Base-by-base conservation (phyloP, 1,284 basidiomycete genomes). In the Polyporus tsugae region DNA sequence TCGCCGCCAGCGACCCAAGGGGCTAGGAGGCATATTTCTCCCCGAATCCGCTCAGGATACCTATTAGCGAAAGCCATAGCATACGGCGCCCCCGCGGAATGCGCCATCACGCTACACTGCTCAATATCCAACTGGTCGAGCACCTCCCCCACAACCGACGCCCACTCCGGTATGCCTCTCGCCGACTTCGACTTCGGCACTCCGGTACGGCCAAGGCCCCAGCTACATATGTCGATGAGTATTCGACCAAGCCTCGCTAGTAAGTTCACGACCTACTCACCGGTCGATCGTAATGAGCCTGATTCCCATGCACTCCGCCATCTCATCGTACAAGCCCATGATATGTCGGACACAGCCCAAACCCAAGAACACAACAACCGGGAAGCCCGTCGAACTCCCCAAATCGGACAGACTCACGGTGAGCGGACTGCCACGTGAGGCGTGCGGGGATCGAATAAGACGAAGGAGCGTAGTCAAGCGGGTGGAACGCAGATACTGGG, bases 1-100 rank as follows among this genome's bases (percentile, higher is more conserved):
- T 97, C 96, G 59, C 91, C 91, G 46, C 94, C 90, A 33, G 94
- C 93, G 22, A 98, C 95, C 97, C 97, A 99, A n/a, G 97, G 97
- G 0, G 97, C 95, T 22, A 99, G 84, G 46, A 99, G 82, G 78
- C 96, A 95, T 2, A 98, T 82, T 68, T 95, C 92, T 15, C 97
- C 97, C 33, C 86, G 84, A 63, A 99, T 87, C 29, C 95, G 90
- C 13, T 91, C 85, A 1, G 90, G 90, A 46, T 89, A 84, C 70
- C 88, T 88, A 74, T 93, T 89, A 11, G 94, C 94, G 61, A 95
- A 92, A 0, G 96, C 95, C 63, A 98, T 84, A 0, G 97, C 96
- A 78, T 98, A 99, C 0, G 97, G 97, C 6, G 95, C 93, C 11
- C 97, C 97, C 6, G 97, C 97, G n/a, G 95, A 96, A 82, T 99